Evolutionary conservation across 176 grass and related monocot species (phyloP).

Genomic region (Triticum dicoccoides): DNA sequence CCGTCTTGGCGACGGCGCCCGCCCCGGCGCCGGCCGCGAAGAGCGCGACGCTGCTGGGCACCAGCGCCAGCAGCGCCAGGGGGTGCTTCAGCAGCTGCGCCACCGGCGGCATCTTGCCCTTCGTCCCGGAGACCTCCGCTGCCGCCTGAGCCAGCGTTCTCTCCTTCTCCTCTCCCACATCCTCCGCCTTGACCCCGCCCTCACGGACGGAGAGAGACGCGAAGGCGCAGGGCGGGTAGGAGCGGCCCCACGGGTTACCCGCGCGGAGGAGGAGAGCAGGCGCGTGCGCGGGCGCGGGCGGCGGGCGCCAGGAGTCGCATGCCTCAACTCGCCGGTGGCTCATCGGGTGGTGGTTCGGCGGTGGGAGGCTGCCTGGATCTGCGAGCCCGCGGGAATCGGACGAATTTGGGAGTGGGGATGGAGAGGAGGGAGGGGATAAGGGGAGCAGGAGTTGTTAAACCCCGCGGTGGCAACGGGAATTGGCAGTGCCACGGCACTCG

Average conservation of each 20-base stretch:
- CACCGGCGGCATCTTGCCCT: constrained; percentile 33
- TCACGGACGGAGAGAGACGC: constrained; percentile 48
- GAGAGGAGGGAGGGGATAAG: constrained; percentile 4
- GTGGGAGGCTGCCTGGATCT: constrained; percentile 6
- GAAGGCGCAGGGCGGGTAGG: constrained; percentile 15
- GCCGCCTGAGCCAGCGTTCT: not conserved
- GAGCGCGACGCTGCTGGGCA: constrained; percentile 75
- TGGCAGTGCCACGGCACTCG: not conserved
- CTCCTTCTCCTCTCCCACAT: not conserved
- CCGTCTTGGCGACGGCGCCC: constrained; percentile 74
- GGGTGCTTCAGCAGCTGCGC: constrained; percentile 73
- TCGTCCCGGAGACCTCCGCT: not conserved
- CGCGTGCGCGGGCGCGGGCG: not conserved
- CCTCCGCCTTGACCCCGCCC: not conserved
- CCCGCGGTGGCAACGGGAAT: not conserved
- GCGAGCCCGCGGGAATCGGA: constrained; percentile 14
- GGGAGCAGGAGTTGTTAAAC: constrained; percentile 15
- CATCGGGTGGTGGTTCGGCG: constrained; percentile 3
- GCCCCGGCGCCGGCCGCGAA: constrained; percentile 76
- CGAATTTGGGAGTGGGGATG: not conserved
- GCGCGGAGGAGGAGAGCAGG: constrained; percentile 19
- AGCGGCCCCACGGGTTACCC: not conserved
- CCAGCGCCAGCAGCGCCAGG: constrained; percentile 68
- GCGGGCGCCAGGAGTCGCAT: constrained; percentile 44
- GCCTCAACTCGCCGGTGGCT: constrained; percentile 21